These are phyloP conservation scores for Emericellopsis cladophorae DNA, from an alignment of 2,329 filamentous ascomycete species.

Conservation along the genomic window DNA sequence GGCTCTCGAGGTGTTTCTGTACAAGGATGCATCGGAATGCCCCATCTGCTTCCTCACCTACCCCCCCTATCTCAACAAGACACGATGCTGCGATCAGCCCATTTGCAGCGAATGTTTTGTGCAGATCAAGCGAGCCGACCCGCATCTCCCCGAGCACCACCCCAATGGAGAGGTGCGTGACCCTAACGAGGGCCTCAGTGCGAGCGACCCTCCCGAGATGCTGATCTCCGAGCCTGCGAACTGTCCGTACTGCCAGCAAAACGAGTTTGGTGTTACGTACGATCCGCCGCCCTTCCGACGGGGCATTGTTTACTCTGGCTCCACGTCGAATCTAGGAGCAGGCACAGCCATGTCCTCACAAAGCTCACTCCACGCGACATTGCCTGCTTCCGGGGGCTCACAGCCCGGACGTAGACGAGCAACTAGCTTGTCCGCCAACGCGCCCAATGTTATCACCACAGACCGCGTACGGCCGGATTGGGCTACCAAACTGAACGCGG, in stretches of 20 bases:
- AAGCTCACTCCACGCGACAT: conserved; percentile 57
- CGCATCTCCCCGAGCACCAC: conserved; percentile 73
- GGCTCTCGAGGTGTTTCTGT: conserved; percentile 80
- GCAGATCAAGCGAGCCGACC: conserved; percentile 91
- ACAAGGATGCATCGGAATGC: conserved; percentile 83
- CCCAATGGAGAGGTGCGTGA: conserved; percentile 29
- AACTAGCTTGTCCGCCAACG: conserved; percentile 63
- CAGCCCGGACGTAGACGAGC: conserved; percentile 30
- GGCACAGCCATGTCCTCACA: conserved; percentile 73
- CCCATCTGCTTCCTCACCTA: conserved; percentile 97
- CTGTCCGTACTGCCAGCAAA: conserved; percentile 90
- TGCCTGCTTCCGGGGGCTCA: conserved; percentile 22
- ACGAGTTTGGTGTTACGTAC: conserved; percentile 95
- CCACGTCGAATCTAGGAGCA: conserved; percentile 21
- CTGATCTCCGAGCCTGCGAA: conserved; percentile 83
- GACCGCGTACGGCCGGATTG: conserved; percentile 90
- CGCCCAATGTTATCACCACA: conserved; percentile 79
- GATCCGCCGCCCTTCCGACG: conserved; percentile 78
- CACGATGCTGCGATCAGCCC: conserved; percentile 85
- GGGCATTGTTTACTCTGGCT: conserved; percentile 57
- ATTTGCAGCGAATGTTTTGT: conserved; percentile 99
- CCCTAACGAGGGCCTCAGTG: conserved; percentile 20
- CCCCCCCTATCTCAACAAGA: conserved; percentile 86
- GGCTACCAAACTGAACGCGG: conserved; percentile 77
- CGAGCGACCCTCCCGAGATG: conserved; percentile 44